Percentiles rank a stretch among this genome's conserved stretches.
phyloP scores from a whole-genome alignment of 441 rosid genomes.

The Viola pubescens region DNA sequence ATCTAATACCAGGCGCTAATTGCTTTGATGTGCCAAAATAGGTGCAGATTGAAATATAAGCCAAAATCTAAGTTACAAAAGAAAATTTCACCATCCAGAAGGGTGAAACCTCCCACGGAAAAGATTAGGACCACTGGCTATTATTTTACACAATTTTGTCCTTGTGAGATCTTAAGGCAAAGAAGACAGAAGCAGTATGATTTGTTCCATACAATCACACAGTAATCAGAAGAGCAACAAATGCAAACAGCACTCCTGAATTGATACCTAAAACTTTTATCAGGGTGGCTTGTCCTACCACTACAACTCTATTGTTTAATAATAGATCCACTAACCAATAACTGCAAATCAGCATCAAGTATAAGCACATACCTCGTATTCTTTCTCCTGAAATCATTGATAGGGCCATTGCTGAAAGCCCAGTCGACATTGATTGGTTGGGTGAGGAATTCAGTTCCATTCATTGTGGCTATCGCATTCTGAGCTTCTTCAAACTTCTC shows the following conservation, averaged over 20 bases:
- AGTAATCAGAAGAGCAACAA: background rate
- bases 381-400: conserved; percentile 51
- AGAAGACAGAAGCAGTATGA: background rate
- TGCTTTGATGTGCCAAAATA: too few relatives aligned
- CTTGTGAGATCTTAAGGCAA: background rate
- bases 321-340: too few relatives aligned
- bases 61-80: too few relatives aligned
- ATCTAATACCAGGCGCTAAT: too few relatives aligned
- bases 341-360: background rate
- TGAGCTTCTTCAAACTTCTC: conserved; percentile 89
- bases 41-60: too few relatives aligned
- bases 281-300: too few relatives aligned
- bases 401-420: conserved; percentile 93
- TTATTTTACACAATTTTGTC: background rate
- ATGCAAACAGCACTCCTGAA: background rate
- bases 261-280: background rate
- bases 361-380: conserved; percentile 54
- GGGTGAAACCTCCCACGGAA: too few relatives aligned
- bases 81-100: too few relatives aligned
- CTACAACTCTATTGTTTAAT: background rate
- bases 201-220: background rate
- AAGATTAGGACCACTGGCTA: too few relatives aligned
- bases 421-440: conserved; percentile 74
- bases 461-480: conserved; percentile 64
- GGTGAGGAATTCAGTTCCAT: conserved; percentile 70